phyloP scores from a whole-genome alignment of 108 stramenopile genomes.

The Cyclotella cryptica region DNA sequence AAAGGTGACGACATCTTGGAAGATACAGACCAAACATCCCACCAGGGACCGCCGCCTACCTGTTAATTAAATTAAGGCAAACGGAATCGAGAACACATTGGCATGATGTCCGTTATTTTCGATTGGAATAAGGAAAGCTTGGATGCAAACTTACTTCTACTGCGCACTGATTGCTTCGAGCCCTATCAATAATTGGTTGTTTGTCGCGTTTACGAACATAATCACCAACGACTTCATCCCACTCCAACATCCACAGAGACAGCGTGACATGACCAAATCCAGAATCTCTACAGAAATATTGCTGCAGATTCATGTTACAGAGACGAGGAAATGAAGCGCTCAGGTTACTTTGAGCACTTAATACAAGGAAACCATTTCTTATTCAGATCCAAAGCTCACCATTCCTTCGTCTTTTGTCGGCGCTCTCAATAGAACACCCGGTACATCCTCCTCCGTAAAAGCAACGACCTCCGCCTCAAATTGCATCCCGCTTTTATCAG shows the following conservation, averaged over 20 bases:
- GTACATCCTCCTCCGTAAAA: constrained; percentile 54
- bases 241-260: constrained; percentile 77
- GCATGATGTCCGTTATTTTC: not conserved
- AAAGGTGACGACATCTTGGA: constrained; percentile 29
- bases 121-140: not conserved
- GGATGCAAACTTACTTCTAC: constrained; percentile 72
- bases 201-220: constrained; percentile 54
- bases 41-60: constrained; percentile 42
- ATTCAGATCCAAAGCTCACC: constrained; percentile 33
- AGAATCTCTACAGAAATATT: constrained; percentile 82
- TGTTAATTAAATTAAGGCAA: not conserved
- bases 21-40: constrained; percentile 35
- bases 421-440: constrained; percentile 79
- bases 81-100: not conserved
- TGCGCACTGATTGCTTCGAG: constrained; percentile 66
- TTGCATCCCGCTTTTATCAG: constrained; percentile 49
- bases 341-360: not conserved
- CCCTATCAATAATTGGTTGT: constrained; percentile 58
- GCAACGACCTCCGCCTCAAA: constrained; percentile 79
- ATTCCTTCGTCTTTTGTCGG: constrained; percentile 86
- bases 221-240: constrained; percentile 54
- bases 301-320: constrained; percentile 3
- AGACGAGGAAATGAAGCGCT: not conserved
- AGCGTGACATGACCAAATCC: constrained; percentile 69
- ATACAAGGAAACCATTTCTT: not conserved